Base-by-base conservation (phyloP, 257 asterid species). In the Solanum verrucosum region DNA sequence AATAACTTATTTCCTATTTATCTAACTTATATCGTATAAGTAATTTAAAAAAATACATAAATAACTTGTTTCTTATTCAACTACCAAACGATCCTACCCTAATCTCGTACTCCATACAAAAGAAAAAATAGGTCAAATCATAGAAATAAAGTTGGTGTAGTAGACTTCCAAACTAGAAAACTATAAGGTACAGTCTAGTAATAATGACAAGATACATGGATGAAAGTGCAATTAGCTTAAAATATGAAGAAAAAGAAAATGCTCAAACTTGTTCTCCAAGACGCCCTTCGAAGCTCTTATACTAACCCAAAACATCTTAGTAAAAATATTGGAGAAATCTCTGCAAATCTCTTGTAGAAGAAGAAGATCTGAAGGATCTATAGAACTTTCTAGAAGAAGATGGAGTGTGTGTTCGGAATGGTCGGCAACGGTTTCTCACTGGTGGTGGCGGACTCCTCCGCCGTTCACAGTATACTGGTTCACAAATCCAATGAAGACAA, bases 401-500 rank as follows among this genome's bases (percentile, higher is more conserved):
- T 97, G 99, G 99, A 97, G 93, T 95, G 99, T 4, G 99, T 97
- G 13, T 97, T 97, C 46, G 99, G 99, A 27, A 20, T 97, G 86
- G 97, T 94, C 9, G 98, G 99, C 1, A 95, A 97, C 79, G 98
- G 94, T 29, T 97, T 95, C 88, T 96, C 98, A 38, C 87, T 97
- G 88, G 98, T 97, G 85, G 99, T 86, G 70, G 99, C 99, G 16
- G 99, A 97, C 75, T 34, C 99, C 70, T 97, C 99, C 81, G 99
- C 99, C 20, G 99, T 97, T 4, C 96, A 97, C 91, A 97, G 98
- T 91, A 97, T 97, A 84, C 93, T 97, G 40, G 99, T 97, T 3
- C 99, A 97, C 95, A 97, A 97, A 93, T 93, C 98, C 1, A 91
- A 96, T 90, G 99, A 96, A 91, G 99, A 97, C 70, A 97, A 97